A percentile compares a stretch with the other conserved stretches of the same genome.
Evolutionary conservation across 2,329 filamentous ascomycete species (phyloP).

Genomic region (Microascus cirrosus): DNA sequence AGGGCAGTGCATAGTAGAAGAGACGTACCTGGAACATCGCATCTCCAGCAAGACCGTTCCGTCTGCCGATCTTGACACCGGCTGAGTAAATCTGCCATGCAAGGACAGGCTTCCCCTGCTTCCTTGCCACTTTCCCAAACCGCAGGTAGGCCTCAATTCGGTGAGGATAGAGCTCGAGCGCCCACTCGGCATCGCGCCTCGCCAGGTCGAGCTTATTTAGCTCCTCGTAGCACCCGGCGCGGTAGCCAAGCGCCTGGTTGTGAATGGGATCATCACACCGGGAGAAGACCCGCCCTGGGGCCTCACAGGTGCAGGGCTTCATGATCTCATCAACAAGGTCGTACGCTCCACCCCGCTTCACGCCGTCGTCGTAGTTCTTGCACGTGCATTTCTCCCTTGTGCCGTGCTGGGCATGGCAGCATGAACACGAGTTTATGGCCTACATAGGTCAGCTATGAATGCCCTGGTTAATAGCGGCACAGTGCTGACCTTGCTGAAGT

Average conservation of each 20-base stretch:
- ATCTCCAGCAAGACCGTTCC: constrained; percentile 14
- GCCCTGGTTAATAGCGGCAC: no score
- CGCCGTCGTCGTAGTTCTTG: constrained; percentile 25
- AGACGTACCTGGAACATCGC: constrained; percentile 21
- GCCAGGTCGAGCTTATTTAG: constrained; percentile 24
- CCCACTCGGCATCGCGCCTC: constrained; percentile 27
- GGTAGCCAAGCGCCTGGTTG: constrained; percentile 27
- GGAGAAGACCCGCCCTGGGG: constrained; percentile 21
- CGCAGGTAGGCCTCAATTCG: constrained; percentile 29
- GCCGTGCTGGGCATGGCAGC: not conserved
- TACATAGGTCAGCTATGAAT: not conserved
- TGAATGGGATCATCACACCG: constrained; percentile 25
- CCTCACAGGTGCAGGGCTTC: constrained; percentile 23
- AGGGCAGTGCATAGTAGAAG: not conserved
- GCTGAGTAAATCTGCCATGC: constrained; percentile 28
- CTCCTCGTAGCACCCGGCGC: constrained; percentile 22
- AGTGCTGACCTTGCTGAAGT: constrained; percentile 1
- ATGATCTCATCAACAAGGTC: constrained; percentile 27
- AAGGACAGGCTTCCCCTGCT: constrained; percentile 23
- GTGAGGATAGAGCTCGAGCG: constrained; percentile 27
- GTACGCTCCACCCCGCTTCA: constrained; percentile 5
- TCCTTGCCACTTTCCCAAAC: constrained; percentile 24
- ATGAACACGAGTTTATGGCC: constrained; percentile 4
- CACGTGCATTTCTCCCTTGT: constrained; percentile 17
- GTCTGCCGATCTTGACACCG: constrained; percentile 21